Percentiles rank a stretch among this genome's conserved stretches.
Evolutionary conservation across 2,329 filamentous ascomycete genomes (phyloP).

Genomic region (Ophiocordyceps camponoti-rufipedis): DNA sequence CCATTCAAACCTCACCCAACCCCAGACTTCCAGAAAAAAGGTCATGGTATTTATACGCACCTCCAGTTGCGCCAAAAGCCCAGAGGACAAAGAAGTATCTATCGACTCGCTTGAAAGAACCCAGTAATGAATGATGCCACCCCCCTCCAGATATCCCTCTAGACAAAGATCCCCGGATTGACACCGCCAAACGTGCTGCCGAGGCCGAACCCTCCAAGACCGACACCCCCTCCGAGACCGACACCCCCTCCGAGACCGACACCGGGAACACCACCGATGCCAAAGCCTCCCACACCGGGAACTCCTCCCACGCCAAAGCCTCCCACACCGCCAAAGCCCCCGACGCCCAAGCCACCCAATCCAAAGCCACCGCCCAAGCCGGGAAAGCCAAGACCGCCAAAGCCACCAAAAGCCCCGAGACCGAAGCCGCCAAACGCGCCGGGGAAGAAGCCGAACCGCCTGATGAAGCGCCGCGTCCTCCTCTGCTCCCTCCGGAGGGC

Average conservation of each 20-base stretch:
- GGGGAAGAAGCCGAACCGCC: background rate
- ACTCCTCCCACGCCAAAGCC: background rate
- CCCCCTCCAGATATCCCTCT: too few species aligned
- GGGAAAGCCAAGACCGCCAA: background rate
- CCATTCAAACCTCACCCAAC: too few species aligned
- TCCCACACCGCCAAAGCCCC: background rate
- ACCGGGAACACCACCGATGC: too few species aligned
- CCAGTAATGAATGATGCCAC: background rate
- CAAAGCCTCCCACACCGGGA: too few species aligned
- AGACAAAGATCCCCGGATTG: too few species aligned
- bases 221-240: too few species aligned
- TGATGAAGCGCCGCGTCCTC: background rate
- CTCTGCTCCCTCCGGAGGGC: background rate
- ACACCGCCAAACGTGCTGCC: too few species aligned
- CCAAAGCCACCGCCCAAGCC: background rate
- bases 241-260: too few species aligned
- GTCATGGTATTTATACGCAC: background rate
- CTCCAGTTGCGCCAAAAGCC: background rate
- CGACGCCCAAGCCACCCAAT: background rate
- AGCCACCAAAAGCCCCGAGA: background rate
- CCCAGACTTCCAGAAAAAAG: background rate
- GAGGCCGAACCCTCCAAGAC: too few species aligned
- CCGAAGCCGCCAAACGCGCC: background rate
- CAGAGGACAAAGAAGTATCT: background rate
- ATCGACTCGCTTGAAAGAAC: background rate